Evolutionary conservation across 371 early-diverging fungal genomes (phyloP), one percentile per base, ranked within the genome.

Genomic region (Thermomucor indicae-seudaticae): DNA sequence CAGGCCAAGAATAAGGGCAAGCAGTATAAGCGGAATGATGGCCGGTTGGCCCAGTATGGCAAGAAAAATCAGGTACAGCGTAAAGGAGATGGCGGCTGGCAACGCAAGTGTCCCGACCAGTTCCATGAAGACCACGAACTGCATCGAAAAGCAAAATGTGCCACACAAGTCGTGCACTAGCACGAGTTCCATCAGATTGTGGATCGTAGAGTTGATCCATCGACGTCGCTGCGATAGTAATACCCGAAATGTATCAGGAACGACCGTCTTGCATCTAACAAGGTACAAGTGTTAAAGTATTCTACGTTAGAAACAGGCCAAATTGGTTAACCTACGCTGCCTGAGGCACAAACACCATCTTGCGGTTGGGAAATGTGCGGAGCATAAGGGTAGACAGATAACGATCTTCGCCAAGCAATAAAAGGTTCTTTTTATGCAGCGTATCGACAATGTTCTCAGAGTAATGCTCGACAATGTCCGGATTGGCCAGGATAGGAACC

Each of bases 381-480:
- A 96, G 79, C 86, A 96, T 93, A 11, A 97, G 71, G 0, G 97
- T 97, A 0, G 97, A 91, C 53, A 98, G 66, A 78, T 90, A 98
- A 16, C 92, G 87, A 72, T 92, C 97, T 68, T 97, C 99, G 45
- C 97, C 97, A 11, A 98, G 79, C 11, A 94, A 69, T 37, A 96
- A 65, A 45, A 97, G 73, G 64, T 96, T 97, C 77, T 97, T 96
- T 62, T 93, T 86, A 66, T 98, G 97, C 23, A 97, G 72, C 0
- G 97, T 95, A 38, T 91, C 91, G 24, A 95, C 92, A 12, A 89
- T 79, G 67, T 86, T 90, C 46, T 90, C 89, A 2, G 92, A 86
- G 66, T 97, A 98, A 49, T 86, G 82, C 45, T 89, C 86, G 2
- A 97, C 84, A 70, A 93, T 84, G 76, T 88, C 83, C 47, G 96